Percentiles rank a stretch among this genome's conserved stretches.
These are phyloP conservation scores for Cicer bijugum DNA, from an alignment of 306 rosid species.

Conservation along the genomic window DNA sequence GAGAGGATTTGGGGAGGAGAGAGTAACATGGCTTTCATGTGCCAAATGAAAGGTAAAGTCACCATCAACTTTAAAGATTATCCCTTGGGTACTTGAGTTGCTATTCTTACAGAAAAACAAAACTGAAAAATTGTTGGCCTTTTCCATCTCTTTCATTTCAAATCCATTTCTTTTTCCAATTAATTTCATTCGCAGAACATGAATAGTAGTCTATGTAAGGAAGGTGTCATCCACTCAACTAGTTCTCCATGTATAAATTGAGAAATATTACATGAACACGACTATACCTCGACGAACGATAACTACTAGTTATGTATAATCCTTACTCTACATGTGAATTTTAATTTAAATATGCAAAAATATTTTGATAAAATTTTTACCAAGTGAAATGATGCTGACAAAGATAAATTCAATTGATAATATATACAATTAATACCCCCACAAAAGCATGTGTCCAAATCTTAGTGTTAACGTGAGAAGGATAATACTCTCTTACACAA, in stretches of 20 bases:
- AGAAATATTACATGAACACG: background rate
- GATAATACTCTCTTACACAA: background rate
- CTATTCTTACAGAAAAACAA: slow-evolving; percentile 44
- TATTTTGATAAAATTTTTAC: background rate
- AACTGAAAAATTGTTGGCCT: slow-evolving; percentile 56
- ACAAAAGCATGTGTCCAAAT: background rate
- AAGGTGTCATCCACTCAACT: slow-evolving; percentile 35
- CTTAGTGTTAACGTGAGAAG: background rate
- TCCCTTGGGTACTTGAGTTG: slow-evolving; percentile 41
- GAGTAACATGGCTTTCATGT: slow-evolving; percentile 93
- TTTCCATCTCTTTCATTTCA: slow-evolving; percentile 41
- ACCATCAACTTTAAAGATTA: slow-evolving; percentile 56
- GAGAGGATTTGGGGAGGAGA: slow-evolving; percentile 57
- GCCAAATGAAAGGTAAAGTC: slow-evolving; percentile 66
- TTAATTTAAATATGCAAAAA: slow-evolving; percentile 5
- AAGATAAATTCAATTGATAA: background rate
- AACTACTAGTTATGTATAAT: background rate
- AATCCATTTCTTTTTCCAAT: slow-evolving; percentile 39
- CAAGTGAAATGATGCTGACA: background rate
- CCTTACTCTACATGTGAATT: slow-evolving; percentile 1
- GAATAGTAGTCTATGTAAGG: slow-evolving; percentile 35
- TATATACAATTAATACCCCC: background rate
- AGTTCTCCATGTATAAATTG: background rate
- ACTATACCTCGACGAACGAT: background rate
- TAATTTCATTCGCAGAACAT: slow-evolving; percentile 71